Base-by-base conservation (phyloP, 305 asterid genomes). In the Fraxinus albicans region DNA sequence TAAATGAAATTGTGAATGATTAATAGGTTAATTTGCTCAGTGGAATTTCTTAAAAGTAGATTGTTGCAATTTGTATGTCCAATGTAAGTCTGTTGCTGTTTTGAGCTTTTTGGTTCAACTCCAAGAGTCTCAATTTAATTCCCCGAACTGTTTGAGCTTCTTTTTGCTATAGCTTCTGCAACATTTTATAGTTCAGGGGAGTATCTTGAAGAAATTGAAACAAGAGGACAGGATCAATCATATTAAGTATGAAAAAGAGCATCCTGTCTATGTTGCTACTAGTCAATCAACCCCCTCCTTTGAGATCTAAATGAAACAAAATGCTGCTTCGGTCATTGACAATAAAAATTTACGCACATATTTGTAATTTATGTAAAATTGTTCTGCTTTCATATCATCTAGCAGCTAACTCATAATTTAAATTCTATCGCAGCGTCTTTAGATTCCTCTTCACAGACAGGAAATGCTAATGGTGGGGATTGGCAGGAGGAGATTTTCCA, bases 401-500 rank as follows among this genome's bases (percentile, higher is more conserved):
- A 79, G 77, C 50, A 75, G 79, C 90, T 92, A 83, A 81, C 75
- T 42, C 69, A 81, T 78, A 73, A 77, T 86, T 58, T 77, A 13
- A 76, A 65, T 78, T 81, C 25, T 65, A 74, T 76, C 82, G 80
- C 87, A 92, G 97, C 95, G 69, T 92, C 98, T 84, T 87, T 89
- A 90, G 97, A 94, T 92, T 90, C 94, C 76, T 90, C 98, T 2
- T 85, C 98, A 74, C 98, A 92, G 84, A 89, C 97, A 19, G 97
- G 98, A 80, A 91, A 89, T 86, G 87, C 89, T 47, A 90, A 79
- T 86, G 90, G 88, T 58, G 95, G 91, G 81, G 99, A 97, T 80
- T 95, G 97, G 98, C 97, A 93, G 88, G 99, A 97, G 86, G 99
- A 95, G 85, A 86, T 91, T 74, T 93, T 89, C 90, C 99, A 97